Conservation (phyloP, 179 eudicot species). For the Drosera spatulata region DNA sequence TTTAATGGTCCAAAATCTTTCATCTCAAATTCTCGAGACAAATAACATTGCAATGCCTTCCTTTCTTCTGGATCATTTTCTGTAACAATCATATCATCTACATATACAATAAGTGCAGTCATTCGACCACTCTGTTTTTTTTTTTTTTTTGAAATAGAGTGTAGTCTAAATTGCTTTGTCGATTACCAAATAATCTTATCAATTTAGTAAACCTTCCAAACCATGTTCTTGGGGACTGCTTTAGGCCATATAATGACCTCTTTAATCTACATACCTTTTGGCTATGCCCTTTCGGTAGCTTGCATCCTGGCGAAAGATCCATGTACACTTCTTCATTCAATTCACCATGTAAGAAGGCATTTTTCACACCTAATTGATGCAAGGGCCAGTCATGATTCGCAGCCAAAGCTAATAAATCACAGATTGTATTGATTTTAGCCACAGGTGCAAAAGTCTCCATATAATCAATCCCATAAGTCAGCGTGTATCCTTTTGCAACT, state of each 20-base stretch:
- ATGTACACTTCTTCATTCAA: background rate
- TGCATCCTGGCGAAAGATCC: constrained; percentile 5
- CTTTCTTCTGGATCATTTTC: constrained; percentile 4
- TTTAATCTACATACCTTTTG: background rate
- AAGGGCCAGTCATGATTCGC: background rate
- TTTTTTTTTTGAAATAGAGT: background rate
- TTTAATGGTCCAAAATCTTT: constrained; percentile 1
- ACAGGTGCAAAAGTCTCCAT: constrained; percentile 4
- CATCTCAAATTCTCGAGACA: constrained; percentile 1
- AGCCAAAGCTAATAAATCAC: constrained; percentile 1
- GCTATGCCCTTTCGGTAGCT: background rate
- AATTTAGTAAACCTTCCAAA: constrained; percentile 3
- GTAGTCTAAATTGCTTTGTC: background rate
- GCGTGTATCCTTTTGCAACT: constrained; percentile 3
- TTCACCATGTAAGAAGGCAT: background rate
- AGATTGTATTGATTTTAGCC: constrained; percentile 5
- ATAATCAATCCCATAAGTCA: constrained; percentile 3
- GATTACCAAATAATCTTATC: background rate
- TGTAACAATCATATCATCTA: constrained; percentile 2
- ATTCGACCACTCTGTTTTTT: background rate
- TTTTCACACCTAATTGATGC: background rate
- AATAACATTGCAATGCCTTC: background rate
- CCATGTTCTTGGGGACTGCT: background rate
- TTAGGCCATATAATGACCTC: background rate
- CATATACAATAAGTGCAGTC: constrained; percentile 4